Conservation (phyloP, 2,329 filamentous ascomycete genomes). For the Aureobasidium lini region DNA sequence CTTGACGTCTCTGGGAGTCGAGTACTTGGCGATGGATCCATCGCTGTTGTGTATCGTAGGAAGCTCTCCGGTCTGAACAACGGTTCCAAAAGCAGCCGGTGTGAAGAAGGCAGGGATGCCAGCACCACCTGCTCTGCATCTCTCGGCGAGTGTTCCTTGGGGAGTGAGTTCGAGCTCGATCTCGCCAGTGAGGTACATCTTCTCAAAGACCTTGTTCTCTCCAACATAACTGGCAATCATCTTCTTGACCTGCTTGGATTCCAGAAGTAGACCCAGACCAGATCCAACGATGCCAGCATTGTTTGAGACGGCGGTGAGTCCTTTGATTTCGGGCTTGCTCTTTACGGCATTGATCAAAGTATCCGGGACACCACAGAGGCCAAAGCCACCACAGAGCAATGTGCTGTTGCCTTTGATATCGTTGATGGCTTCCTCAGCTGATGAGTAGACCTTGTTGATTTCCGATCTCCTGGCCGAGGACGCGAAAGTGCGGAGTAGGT, state of each 20-base stretch:
- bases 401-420: conserved; percentile 64
- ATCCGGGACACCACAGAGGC: conserved; percentile 69
- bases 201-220: conserved; percentile 68
- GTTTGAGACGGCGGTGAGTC: conserved; percentile 71
- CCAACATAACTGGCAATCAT: conserved; percentile 71
- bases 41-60: conserved; percentile 54
- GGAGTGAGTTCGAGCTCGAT: conserved; percentile 70
- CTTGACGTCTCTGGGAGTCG: conserved; percentile 60
- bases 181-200: conserved; percentile 66
- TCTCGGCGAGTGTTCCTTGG: conserved; percentile 66
- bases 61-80: conserved; percentile 61
- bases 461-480: conserved; percentile 19
- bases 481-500: conserved; percentile 20
- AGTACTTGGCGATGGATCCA: conserved; percentile 55
- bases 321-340: conserved; percentile 46
- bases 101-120: conserved; percentile 79
- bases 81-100: conserved; percentile 59
- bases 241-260: conserved; percentile 61
- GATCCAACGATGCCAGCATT: conserved; percentile 67
- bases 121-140: conserved; percentile 63
- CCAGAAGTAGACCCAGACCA: conserved; percentile 61
- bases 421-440: conserved; percentile 60
- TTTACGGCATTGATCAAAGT: conserved; percentile 65
- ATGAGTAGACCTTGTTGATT: conserved; percentile 26
- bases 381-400: conserved; percentile 70